Evolutionary conservation across 441 rosid species (phyloP).

Genomic region (Flueggea neowawraea): DNA sequence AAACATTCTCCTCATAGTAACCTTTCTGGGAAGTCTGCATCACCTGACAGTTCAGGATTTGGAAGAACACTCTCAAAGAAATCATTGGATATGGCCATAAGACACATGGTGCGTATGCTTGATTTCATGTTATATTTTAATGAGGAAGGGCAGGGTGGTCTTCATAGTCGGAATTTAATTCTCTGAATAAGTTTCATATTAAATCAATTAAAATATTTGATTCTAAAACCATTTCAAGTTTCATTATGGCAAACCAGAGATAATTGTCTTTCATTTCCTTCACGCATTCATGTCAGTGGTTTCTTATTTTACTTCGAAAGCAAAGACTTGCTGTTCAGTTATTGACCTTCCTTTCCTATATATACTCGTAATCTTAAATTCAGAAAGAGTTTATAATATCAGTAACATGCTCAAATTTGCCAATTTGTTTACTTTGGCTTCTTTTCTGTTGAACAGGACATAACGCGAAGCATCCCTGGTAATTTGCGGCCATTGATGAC

Average conservation of each 20-base stretch:
- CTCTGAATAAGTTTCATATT: too few relatives aligned
- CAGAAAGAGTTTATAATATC: background rate
- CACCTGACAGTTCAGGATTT: constrained; percentile 91
- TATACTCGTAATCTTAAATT: background rate
- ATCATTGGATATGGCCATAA: constrained; percentile 97
- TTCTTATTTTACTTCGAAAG: too few relatives aligned
- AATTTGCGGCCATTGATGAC: constrained; percentile 91
- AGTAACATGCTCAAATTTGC: background rate
- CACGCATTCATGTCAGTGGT: too few relatives aligned
- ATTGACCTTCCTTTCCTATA: background rate
- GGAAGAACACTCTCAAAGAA: constrained; percentile 96
- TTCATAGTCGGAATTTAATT: too few relatives aligned
- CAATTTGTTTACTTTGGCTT: constrained; percentile 13
- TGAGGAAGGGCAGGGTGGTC: too few relatives aligned
- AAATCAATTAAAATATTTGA: too few relatives aligned
- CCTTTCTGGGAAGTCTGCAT: constrained; percentile 73
- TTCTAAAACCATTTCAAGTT: too few relatives aligned
- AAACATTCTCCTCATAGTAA: constrained; percentile 75
- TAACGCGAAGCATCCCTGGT: constrained; percentile 86
- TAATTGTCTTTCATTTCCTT: too few relatives aligned
- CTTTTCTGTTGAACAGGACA: constrained; percentile 54
- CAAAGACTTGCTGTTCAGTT: background rate
- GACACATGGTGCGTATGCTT: constrained; percentile 79
- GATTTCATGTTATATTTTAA: background rate
- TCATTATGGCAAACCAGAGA: too few relatives aligned